Base-by-base conservation (phyloP, 2,329 filamentous ascomycete species). In the Beauveria asiatica region DNA sequence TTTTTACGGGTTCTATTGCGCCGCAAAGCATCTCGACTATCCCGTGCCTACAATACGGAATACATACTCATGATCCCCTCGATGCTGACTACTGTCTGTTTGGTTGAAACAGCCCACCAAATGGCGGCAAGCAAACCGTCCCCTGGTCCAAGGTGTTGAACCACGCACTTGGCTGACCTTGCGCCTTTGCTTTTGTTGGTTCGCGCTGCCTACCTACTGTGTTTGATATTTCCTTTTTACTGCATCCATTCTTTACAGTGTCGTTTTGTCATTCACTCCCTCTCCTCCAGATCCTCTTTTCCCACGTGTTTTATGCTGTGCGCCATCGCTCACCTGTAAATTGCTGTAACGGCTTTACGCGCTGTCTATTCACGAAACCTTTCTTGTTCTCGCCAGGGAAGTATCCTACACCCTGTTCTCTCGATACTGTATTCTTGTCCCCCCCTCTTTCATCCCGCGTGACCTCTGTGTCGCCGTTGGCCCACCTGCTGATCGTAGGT, bases 261-360 rank as follows among this genome's bases (percentile, higher is more conserved):
- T 19, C 54, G 25, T 46, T 57, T 42, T 30, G n/a, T n/a, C 55
- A 19, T 46, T 57, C 30, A 49, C 25, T 27, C 16, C 21, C 45
- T 48, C 8, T 21, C 30, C 49, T 10, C n/a, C 4, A 23, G 55
- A 50, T 57, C 45, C 45, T 42, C 45, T 50, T 57, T 57, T 50
- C 45, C 55, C 55, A 57, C 55, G 55, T 57, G 55, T 41, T 39
- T 30, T n/a, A n/a, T 23, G 39, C 41, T 39, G 54, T 48, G 42
- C 54, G 44, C 42, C 44, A 48, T 48, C 44, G 30, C 21, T 41
- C 44, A 45, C 7, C 39, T 41, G 42, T 44, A 11, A 10, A 37
- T 16, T 37, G 13, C 11, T 16, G 17, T 10, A 30, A 42, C 39
- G 39, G 39, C 23, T n/a, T 25, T 41, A 21, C 51, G 16, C 21